Conservation (phyloP, 768 basidiomycete genomes). For the Suillus subluteus region DNA sequence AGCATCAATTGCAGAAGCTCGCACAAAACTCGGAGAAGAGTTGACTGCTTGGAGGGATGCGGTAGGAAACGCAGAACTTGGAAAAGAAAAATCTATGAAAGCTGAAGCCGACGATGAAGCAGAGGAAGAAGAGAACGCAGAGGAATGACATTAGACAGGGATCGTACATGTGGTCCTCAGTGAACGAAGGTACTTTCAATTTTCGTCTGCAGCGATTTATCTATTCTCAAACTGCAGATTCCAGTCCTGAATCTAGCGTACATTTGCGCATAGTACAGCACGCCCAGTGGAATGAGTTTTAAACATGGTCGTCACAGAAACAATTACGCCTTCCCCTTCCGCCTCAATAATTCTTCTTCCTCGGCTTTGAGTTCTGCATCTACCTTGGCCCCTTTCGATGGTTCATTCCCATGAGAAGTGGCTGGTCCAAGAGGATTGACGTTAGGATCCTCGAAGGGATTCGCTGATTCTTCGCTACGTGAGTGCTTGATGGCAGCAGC, state of each 20-base stretch:
- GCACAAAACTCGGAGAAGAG: constrained; percentile 61
- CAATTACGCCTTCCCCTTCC: constrained; percentile 44
- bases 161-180: neutral
- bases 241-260: neutral
- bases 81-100: constrained; percentile 54
- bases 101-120: constrained; percentile 49
- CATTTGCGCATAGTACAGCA: neutral
- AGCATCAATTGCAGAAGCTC: constrained; percentile 53
- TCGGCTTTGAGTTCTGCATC: constrained; percentile 58
- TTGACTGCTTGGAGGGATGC: constrained; percentile 77
- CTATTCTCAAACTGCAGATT: neutral
- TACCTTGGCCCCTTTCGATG: constrained; percentile 59
- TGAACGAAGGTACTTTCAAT: neutral
- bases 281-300: too few relatives aligned
- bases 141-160: neutral
- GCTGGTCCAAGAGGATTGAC: constrained; percentile 54
- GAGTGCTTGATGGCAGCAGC: constrained; percentile 37
- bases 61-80: constrained; percentile 65
- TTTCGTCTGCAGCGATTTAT: neutral
- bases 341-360: constrained; percentile 49
- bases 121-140: constrained; percentile 49
- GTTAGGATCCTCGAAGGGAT: constrained; percentile 32
- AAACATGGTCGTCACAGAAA: neutral
- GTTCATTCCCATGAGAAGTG: constrained; percentile 56
- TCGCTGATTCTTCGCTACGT: constrained; percentile 35